These are phyloP conservation scores for Auriscalpium vulgare DNA, from an alignment of 768 basidiomycete genomes.

Conservation along the genomic window DNA sequence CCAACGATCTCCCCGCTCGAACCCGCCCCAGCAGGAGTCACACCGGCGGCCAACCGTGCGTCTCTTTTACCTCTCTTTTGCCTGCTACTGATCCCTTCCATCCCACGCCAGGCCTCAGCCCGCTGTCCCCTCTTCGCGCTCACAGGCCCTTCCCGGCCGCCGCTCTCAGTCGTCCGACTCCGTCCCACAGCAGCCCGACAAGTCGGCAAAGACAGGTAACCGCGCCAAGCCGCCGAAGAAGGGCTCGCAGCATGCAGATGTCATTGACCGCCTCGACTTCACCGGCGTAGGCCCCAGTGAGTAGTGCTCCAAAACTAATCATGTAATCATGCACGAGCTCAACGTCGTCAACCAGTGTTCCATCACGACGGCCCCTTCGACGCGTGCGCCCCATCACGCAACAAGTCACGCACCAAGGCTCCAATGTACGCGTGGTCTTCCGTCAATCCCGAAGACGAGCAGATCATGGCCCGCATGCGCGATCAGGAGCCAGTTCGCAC, in stretches of 20 bases:
- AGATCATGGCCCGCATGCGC: constrained; percentile 28
- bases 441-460: constrained; percentile 29
- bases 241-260: constrained; percentile 77
- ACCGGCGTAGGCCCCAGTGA: constrained; percentile 78
- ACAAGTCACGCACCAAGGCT: constrained; percentile 69
- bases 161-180: constrained; percentile 48
- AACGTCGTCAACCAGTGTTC: constrained; percentile 48
- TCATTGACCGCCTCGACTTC: constrained; percentile 84
- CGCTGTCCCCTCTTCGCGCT: constrained; percentile 3
- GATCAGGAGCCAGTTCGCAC: constrained; percentile 12
- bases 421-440: constrained; percentile 74
- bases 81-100: constrained; percentile 3
- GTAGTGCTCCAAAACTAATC: constrained; percentile 24
- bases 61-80: constrained; percentile 15
- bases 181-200: constrained; percentile 34
- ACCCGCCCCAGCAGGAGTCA: constrained; percentile 49
- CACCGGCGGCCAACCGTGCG: constrained; percentile 39
- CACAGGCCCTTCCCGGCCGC: constrained; percentile 23
- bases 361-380: constrained; percentile 92
- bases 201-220: constrained; percentile 29
- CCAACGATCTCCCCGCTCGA: constrained; percentile 35
- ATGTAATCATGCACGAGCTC: constrained; percentile 16
- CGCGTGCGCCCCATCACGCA: constrained; percentile 85
- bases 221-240: constrained; percentile 56
- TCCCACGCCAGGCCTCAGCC: constrained; percentile 2